Base-by-base conservation (phyloP, 2,329 filamentous ascomycete genomes). In the Rutstroemia sp. region DNA sequence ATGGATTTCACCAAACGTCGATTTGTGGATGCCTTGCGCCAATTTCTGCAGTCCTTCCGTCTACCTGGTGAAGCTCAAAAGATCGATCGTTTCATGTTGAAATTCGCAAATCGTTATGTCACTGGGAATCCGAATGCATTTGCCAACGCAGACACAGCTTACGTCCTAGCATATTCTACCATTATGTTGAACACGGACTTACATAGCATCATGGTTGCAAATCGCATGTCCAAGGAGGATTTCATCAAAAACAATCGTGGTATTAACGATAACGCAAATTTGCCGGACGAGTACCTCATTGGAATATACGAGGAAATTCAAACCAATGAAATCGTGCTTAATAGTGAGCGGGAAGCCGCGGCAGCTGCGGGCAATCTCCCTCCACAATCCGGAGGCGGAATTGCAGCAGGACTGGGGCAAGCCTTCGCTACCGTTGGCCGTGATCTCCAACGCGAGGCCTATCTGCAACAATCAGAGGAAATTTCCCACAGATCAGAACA, bases 171-270 rank as follows among this genome's bases (percentile, higher is more conserved):
- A 0, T 99, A 99, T 72, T 97, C 92, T 0, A 94, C 97, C 55
- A 96, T 99, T 65, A 78, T 99, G 81, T 76, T 99, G 52, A 99
- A 99, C 71, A 96, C 92, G 1, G 94, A 99, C 75, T 82, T 92
- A 64, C 94, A 99, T 74, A 97, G 92, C 71, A 79, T 77, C 62
- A 96, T 96, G 70, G 81, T 99, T 65, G 79, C 77, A 1, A 83
- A 82, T 63, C 85, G 91, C 53, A 99, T 99, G 94, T 95, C 87
- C 25, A 91, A 91, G 62, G 88, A 96, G 61, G 95, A 99, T 64
- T 99, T 99, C 69, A 96, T 99, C 76, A 96, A 95, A 77, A 99
- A 99, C 74, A 99, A 99, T 71, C 80, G 94, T 27, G 94, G 94
- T 57, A 99, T 99, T 76, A 97, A 99, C 72, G 94, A 99, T 73